A percentile compares a stretch with the other conserved stretches of the same genome.
Evolutionary conservation across 805 yeast genomes (phyloP).

Genomic region (Saccharomycopsis selenospora): DNA sequence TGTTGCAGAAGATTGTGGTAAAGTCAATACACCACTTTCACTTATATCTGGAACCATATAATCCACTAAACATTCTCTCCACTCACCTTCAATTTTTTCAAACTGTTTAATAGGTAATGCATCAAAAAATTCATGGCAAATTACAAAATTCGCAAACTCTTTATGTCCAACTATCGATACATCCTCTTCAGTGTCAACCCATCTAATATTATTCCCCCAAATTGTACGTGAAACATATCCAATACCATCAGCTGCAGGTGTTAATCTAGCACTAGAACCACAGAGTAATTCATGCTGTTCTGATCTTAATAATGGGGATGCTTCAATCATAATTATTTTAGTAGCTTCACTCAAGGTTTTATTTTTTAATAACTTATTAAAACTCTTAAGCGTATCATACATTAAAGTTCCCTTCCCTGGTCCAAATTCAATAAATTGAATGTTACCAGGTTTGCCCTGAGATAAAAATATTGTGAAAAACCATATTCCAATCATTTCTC

Average conservation of each 20-base stretch:
- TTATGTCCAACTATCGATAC: constrained; percentile 25
- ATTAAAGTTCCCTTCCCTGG: constrained; percentile 81
- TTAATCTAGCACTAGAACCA: constrained; percentile 23
- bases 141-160: constrained; percentile 45
- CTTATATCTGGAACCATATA: constrained; percentile 24
- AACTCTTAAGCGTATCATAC: constrained; percentile 49
- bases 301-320: constrained; percentile 54
- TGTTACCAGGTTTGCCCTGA: constrained; percentile 43
- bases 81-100: constrained; percentile 53
- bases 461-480: constrained; percentile 47
- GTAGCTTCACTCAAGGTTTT: constrained; percentile 10
- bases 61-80: constrained; percentile 76
- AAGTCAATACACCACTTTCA: background rate
- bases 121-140: constrained; percentile 86
- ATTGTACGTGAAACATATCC: constrained; percentile 34
- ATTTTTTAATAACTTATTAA: constrained; percentile 34
- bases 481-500: constrained; percentile 80
- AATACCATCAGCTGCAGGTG: constrained; percentile 29
- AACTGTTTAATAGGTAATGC: constrained; percentile 76
- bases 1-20: background rate
- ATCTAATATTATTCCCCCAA: constrained; percentile 48
- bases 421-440: constrained; percentile 68
- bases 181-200: constrained; percentile 55
- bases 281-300: constrained; percentile 50
- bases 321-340: constrained; percentile 56